Evolutionary conservation across 164 flowering plant genomes (phyloP).

Genomic region (Vitis rupestris): DNA sequence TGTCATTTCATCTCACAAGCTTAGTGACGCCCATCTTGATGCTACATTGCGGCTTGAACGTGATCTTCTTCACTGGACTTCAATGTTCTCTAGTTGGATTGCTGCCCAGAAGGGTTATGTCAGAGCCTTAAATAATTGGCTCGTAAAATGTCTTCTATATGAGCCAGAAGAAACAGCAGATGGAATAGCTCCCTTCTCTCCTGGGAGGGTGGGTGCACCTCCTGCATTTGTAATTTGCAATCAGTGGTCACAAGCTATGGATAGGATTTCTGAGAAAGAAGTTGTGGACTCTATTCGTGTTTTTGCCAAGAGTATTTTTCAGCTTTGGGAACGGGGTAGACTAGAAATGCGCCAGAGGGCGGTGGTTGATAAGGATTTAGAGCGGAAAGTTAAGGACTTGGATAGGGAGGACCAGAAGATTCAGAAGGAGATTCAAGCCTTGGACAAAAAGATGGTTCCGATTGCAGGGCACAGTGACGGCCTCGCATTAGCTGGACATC

Average conservation of each 20-base stretch:
- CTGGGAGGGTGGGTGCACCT: constrained; percentile 74
- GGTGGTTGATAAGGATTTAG: constrained; percentile 48
- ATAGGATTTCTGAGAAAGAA: constrained; percentile 60
- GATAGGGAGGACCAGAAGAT: constrained; percentile 83
- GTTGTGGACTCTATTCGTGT: constrained; percentile 54
- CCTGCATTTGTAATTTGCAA: constrained; percentile 60
- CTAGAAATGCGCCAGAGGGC: constrained; percentile 39
- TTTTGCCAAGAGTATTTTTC: constrained; percentile 41
- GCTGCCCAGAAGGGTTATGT: constrained; percentile 57
- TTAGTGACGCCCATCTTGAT: constrained; percentile 44
- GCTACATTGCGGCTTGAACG: constrained; percentile 51
- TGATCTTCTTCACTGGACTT: constrained; percentile 57
- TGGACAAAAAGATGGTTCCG: constrained; percentile 66
- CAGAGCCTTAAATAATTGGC: constrained; percentile 58
- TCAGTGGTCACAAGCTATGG: constrained; percentile 66
- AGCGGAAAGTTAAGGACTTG: constrained; percentile 49
- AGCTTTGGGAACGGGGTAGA: constrained; percentile 62
- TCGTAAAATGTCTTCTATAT: constrained; percentile 52
- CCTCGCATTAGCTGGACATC: constrained; percentile 33
- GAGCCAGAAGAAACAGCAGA: constrained; percentile 71
- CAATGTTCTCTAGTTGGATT: constrained; percentile 55
- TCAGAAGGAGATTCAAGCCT: constrained; percentile 69
- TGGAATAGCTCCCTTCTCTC: constrained; percentile 68
- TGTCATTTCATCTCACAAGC: constrained; percentile 44
- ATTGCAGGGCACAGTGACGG: constrained; percentile 43